These are phyloP conservation scores for Xerocomellus chrysenteron DNA, from an alignment of 768 basidiomycete species.

Conservation along the genomic window DNA sequence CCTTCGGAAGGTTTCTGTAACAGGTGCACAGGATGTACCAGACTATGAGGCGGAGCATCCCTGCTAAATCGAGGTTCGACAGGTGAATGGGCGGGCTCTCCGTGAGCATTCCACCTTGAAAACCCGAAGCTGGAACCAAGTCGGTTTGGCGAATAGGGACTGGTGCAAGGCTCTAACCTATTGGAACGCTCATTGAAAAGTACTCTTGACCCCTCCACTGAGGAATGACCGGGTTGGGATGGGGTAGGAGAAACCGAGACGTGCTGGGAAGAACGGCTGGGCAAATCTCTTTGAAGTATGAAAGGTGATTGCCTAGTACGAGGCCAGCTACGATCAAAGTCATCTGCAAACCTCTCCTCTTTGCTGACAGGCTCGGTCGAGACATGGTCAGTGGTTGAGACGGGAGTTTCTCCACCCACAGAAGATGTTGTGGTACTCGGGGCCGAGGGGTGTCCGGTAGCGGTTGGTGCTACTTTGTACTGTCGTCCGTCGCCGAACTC, in stretches of 20 bases:
- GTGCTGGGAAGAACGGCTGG: conserved; percentile 30
- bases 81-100: conserved; percentile 39
- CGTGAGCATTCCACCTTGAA: conserved; percentile 44
- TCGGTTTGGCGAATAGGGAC: conserved; percentile 44
- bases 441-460: conserved; percentile 31
- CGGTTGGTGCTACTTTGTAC: conserved; percentile 71
- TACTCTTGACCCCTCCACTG: conserved; percentile 62
- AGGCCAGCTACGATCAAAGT: conserved; percentile 98
- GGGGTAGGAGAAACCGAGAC: conserved; percentile 37
- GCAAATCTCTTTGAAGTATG: conserved; percentile 41
- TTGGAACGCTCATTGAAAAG: conserved; percentile 98
- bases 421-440: conserved; percentile 7
- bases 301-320: conserved; percentile 56
- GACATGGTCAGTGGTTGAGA: conserved; percentile 21
- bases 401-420: conserved; percentile 14
- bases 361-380: conserved; percentile 59
- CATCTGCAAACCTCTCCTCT: conserved; percentile 88
- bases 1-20: conserved; percentile 52
- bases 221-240: conserved; percentile 43
- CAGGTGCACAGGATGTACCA: conserved; percentile 47
- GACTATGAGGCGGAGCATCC: conserved; percentile 45
- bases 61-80: conserved; percentile 47
- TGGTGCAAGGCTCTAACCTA: conserved; percentile 78
- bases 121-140: conserved; percentile 35
- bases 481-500: conserved; percentile 96